Conservation (phyloP, 2,329 filamentous ascomycete genomes). For the Sclerotinia nivalis region DNA sequence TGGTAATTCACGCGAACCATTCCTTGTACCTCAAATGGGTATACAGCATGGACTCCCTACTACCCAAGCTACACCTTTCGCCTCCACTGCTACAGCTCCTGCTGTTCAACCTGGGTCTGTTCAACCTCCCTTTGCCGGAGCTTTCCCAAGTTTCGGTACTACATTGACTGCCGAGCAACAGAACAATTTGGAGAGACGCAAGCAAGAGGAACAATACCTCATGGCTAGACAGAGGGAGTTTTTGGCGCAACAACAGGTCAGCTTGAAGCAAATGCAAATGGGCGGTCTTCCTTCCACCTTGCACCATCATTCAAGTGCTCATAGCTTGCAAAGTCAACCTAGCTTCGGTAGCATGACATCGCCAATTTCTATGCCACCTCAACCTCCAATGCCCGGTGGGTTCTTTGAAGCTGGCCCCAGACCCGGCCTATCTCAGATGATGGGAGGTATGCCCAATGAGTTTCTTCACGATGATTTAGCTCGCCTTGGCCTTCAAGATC, state of each 20-base stretch:
- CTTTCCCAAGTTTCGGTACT: slow-evolving; percentile 94
- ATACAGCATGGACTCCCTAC: slow-evolving; percentile 81
- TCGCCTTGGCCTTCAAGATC: slow-evolving; percentile 58
- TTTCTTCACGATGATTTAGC: slow-evolving; percentile 73
- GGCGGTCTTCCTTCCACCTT: slow-evolving; percentile 55
- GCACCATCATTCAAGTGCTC: slow-evolving; percentile 91
- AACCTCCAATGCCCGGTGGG: slow-evolving; percentile 51
- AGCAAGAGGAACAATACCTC: slow-evolving; percentile 96
- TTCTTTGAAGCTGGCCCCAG: slow-evolving; percentile 66
- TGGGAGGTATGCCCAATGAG: slow-evolving; percentile 48
- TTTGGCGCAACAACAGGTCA: slow-evolving; percentile 81
- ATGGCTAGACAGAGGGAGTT: slow-evolving; percentile 96
- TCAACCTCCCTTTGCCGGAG: slow-evolving; percentile 85
- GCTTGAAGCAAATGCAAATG: slow-evolving; percentile 71
- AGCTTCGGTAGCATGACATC: slow-evolving; percentile 94
- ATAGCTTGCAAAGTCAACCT: slow-evolving; percentile 94
- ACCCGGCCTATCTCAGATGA: slow-evolving; percentile 45
- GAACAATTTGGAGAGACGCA: slow-evolving; percentile 91
- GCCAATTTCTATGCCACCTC: slow-evolving; percentile 63
- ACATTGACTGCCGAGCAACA: slow-evolving; percentile 97
- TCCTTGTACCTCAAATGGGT: slow-evolving; percentile 95
- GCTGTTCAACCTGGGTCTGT: slow-evolving; percentile 61
- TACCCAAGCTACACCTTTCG: slow-evolving; percentile 43
- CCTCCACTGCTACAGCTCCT: slow-evolving; percentile 43
- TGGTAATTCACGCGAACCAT: slow-evolving; percentile 95